Evolutionary conservation across 768 basidiomycete species (phyloP).

Genomic region (Lepiota brunneoincarnata): DNA sequence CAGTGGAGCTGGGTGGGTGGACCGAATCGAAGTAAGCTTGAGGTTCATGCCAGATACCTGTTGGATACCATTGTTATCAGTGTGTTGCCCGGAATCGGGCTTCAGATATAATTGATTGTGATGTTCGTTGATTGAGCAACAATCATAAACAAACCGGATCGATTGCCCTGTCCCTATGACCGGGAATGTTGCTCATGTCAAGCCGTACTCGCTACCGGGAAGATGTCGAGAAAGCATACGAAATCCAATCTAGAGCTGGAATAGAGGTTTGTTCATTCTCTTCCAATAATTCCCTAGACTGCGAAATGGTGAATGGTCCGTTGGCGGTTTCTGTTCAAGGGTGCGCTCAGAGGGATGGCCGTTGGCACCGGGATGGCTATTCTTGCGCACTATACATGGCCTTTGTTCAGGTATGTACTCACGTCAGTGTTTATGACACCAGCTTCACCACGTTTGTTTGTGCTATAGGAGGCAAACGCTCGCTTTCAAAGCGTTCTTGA

Average conservation of each 20-base stretch:
- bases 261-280: constrained; percentile 41
- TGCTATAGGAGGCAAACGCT: constrained; percentile 68
- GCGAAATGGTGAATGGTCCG: not conserved
- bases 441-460: not conserved
- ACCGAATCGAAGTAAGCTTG: constrained; percentile 24
- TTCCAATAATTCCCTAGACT: not conserved
- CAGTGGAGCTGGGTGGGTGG: constrained; percentile 67
- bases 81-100: no score
- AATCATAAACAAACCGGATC: not conserved
- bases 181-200: constrained; percentile 19
- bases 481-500: constrained; percentile 77
- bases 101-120: no score
- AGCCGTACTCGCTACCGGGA: constrained; percentile 44
- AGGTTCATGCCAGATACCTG: not conserved
- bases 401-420: constrained; percentile 56
- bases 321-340: constrained; percentile 32
- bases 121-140: not conserved
- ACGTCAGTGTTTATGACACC: constrained; percentile 3
- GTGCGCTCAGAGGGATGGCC: constrained; percentile 48
- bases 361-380: constrained; percentile 60
- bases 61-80: not conserved
- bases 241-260: constrained; percentile 57
- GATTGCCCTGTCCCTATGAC: not conserved
- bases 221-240: constrained; percentile 57
- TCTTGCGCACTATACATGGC: constrained; percentile 70